Base-by-base conservation (phyloP, 1,284 basidiomycete genomes). In the Sanghuangporus sanghuang region DNA sequence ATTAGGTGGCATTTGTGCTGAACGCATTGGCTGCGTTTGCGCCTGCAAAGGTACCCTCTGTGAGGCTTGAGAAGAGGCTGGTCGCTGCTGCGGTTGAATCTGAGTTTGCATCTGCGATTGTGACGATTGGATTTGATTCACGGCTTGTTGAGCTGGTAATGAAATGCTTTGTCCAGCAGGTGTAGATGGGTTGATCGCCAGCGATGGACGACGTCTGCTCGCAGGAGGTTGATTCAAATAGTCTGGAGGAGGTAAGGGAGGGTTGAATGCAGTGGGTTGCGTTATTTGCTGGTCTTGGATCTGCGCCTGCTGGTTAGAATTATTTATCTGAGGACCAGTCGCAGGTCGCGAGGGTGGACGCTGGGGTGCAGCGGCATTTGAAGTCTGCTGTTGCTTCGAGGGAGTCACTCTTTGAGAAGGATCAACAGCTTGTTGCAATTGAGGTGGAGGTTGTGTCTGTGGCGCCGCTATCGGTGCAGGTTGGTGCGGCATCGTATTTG, bases 291-390 rank as follows among this genome's bases (percentile, higher is more conserved):
- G 64, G 21, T 54, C 46, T 40, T 61, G 65, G 4, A 36, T 21
- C 55, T 67, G 64, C 27, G 39, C 32, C 55, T 63, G 67, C 57
- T 40, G 63, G 44, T 21, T 53, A 61, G 36, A 23, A 6, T 63
- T 67, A 46, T 70, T 74, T 23, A 85, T 57, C 85, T 87, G 65
- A 9, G 60, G n/a, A 16, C 46, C 49, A 32, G 42, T 35, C 6
- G 53, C 27, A 21, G 56, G 57, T 21, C 61, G 65, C 14, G 58
- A 67, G 39, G 65, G 62, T 8, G 57, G 60, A 36, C 57, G 63
- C 21, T 42, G 49, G n/a, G 57, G 61, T 11, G 46, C 39, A 32
- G 53, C n/a, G 12, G 36, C 14, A 57, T 49, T 59, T 48, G 53
- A 18, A 32, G 38, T 1, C 16, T 61, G 50, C 18, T 63, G 62